Base-by-base conservation (phyloP, 345 rosid species). In the Luvunga scandens region DNA sequence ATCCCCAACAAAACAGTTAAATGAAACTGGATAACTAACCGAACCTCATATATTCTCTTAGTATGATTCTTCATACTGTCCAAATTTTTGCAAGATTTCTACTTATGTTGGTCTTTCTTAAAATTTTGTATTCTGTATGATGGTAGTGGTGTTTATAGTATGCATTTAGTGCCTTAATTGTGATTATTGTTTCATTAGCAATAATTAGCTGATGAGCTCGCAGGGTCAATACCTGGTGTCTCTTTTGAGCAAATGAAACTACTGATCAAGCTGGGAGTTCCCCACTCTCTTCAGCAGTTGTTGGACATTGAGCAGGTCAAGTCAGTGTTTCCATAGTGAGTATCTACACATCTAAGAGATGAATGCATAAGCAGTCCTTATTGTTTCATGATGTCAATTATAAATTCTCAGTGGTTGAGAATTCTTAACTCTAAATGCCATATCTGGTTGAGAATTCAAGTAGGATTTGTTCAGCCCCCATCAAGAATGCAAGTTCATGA, bases 161-260 rank as follows among this genome's bases (percentile, higher is more conserved):
- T 63, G 33, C 60, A 4, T 65, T 36, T 66, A 55, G 39, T 76
- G 64, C 34, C 22, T 81, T 66, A 56, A 34, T 34, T 27, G 10
- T 76, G 65, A 31, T 59, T 66, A 28, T 69, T 75, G 72, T 36
- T 71, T 39, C 13, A 4, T 38, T 75, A 39, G 34, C 60, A 45
- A 12, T 67, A 18, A 73, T 72, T 62, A 62, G 57, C 69, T 16
- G 55, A 71, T 30, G 66, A 22, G 68, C 59, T 68, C 82, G 69
- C 92, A 94, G 98, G 98, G 68, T 91, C 99, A 25, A 91, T 93
- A 77, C 97, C 97, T 39, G 99, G 99, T 64, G 91, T 93, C 77
- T 65, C 97, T 55, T 90, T 88, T 82, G 98, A 80, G 63, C 92
- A 95, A 83, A 91, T 95, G 99, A 95, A 95, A 82, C 85, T 93